A percentile compares a stretch with the other conserved stretches of the same genome.
phyloP scores from a whole-genome alignment of 2,329 filamentous ascomycete genomes.

The Xylaria sp. region DNA sequence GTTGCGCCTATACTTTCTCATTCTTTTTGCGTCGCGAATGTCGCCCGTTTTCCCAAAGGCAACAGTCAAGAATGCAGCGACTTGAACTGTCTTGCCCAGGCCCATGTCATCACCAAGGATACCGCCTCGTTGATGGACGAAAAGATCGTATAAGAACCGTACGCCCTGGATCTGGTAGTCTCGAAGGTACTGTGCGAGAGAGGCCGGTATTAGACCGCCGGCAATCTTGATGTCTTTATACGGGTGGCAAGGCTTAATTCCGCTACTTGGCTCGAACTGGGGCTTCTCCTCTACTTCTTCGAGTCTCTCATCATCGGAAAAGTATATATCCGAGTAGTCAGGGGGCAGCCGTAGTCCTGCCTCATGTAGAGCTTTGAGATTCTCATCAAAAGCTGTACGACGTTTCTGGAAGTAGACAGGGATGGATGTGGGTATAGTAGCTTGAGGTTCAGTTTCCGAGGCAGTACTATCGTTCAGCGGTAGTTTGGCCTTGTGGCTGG shows the following conservation, averaged over 20 bases:
- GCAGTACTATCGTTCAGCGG: conserved; percentile 47
- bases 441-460: conserved; percentile 54
- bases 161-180: conserved; percentile 91
- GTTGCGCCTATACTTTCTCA: conserved; percentile 82
- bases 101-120: conserved; percentile 98
- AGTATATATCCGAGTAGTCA: conserved; percentile 77
- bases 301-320: conserved; percentile 75
- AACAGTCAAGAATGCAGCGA: conserved; percentile 88
- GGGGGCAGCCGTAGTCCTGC: conserved; percentile 81
- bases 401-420: conserved; percentile 79
- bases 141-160: conserved; percentile 85
- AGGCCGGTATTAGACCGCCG: conserved; percentile 82
- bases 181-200: conserved; percentile 89
- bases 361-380: conserved; percentile 68
- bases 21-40: conserved; percentile 82
- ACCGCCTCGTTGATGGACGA: conserved; percentile 89
- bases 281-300: conserved; percentile 75
- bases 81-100: conserved; percentile 94
- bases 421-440: conserved; percentile 63
- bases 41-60: conserved; percentile 96
- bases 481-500: conserved; percentile 15
- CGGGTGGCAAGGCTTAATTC: conserved; percentile 71
- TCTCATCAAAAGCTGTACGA: conserved; percentile 73
- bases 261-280: conserved; percentile 64
- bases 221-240: conserved; percentile 84